Conservation (phyloP, 345 rosid genomes). For the Citrus mangshanensis region DNA sequence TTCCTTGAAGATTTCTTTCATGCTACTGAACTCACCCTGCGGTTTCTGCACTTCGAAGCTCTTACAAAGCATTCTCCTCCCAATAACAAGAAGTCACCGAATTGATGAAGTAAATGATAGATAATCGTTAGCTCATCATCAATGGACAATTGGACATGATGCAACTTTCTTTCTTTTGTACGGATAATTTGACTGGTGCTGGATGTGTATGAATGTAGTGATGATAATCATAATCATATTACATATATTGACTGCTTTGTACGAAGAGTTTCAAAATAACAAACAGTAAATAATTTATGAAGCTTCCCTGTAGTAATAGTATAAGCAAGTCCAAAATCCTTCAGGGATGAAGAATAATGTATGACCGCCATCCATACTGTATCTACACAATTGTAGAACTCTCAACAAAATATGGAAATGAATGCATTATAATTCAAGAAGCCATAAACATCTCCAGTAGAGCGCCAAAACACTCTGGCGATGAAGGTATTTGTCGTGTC, state of each 20-base stretch:
- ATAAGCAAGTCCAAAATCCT: constrained; percentile 10
- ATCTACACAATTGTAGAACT: background rate
- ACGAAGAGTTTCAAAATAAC: background rate
- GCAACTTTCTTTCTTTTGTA: too few species aligned
- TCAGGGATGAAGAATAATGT: background rate
- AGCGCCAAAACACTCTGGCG: background rate
- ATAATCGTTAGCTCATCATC: too few species aligned
- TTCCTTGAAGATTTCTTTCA: too few species aligned
- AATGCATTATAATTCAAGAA: background rate
- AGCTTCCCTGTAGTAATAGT: background rate
- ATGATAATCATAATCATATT: background rate
- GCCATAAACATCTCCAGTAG: background rate
- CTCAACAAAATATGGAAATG: background rate
- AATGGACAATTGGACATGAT: too few species aligned
- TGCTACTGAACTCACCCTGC: too few species aligned
- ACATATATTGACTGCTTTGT: background rate
- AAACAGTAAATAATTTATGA: background rate
- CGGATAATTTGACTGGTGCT: too few species aligned
- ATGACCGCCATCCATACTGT: background rate
- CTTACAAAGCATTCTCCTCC: too few species aligned
- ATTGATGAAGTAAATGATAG: too few species aligned
- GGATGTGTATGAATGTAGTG: background rate
- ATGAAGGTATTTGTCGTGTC: background rate
- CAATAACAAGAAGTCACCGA: too few species aligned
- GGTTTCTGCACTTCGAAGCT: too few species aligned